phyloP scores from a whole-genome alignment of 208 protist genomes.

The Porcisia deanei region DNA sequence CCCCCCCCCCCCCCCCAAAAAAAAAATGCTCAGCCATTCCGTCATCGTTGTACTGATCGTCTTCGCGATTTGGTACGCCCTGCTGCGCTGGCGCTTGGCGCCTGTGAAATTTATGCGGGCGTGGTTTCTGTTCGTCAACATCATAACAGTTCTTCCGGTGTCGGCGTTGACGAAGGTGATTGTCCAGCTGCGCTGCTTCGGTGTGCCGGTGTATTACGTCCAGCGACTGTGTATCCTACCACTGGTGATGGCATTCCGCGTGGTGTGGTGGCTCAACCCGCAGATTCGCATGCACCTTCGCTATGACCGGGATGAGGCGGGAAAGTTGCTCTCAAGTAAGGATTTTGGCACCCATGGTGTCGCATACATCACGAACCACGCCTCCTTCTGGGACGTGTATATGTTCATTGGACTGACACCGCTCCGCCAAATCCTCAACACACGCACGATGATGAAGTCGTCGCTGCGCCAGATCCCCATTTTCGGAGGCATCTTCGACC shows the following conservation, averaged over 20 bases:
- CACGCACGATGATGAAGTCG: constrained; percentile 55
- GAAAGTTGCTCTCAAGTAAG: constrained; percentile 9
- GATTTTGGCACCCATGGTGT: constrained; percentile 17
- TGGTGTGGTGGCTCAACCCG: constrained; percentile 40
- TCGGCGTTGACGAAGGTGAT: constrained; percentile 31
- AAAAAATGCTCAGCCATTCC: neutral
- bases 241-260: constrained; percentile 33
- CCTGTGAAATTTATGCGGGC: constrained; percentile 37
- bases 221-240: constrained; percentile 39
- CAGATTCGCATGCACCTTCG: constrained; percentile 38
- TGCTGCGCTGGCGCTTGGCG: constrained; percentile 33
- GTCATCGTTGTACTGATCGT: neutral
- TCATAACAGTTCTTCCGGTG: constrained; percentile 32
- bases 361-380: constrained; percentile 56
- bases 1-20: neutral
- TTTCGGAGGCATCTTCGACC: constrained; percentile 55
- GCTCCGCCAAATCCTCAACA: constrained; percentile 33
- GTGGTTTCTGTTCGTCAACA: constrained; percentile 42
- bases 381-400: constrained; percentile 69
- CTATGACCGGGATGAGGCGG: constrained; percentile 26
- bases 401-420: constrained; percentile 36
- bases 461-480: constrained; percentile 53
- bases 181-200: constrained; percentile 30
- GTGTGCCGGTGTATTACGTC: constrained; percentile 25
- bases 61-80: constrained; percentile 32